A percentile compares a stretch with the other conserved stretches of the same genome.
Evolutionary conservation across 2,329 filamentous ascomycete species (phyloP).

Genomic region (Botryotinia narcissicola): DNA sequence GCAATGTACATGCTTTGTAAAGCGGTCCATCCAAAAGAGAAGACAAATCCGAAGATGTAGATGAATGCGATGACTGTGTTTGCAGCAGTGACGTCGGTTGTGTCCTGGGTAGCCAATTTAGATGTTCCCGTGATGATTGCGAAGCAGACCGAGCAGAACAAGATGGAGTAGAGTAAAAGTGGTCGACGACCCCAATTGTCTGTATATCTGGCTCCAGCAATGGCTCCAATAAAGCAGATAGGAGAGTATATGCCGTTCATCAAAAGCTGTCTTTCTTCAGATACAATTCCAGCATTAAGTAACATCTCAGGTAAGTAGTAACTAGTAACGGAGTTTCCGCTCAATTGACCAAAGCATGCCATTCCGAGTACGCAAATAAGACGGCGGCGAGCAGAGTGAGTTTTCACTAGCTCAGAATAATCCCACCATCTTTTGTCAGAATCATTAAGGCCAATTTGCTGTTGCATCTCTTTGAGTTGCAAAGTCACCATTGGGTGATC

Average conservation of each 20-base stretch:
- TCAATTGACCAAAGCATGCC: constrained; percentile 36
- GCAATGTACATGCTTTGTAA: constrained; percentile 51
- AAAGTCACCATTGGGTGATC: constrained; percentile 34
- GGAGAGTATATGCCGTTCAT: constrained; percentile 43
- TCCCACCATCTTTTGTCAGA: constrained; percentile 39
- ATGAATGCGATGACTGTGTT: constrained; percentile 51
- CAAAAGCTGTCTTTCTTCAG: constrained; percentile 42
- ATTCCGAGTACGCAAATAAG: constrained; percentile 38
- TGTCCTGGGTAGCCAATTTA: constrained; percentile 38
- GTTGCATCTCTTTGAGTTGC: constrained; percentile 33
- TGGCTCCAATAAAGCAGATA: constrained; percentile 41
- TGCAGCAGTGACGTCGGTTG: constrained; percentile 39
- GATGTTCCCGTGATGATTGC: constrained; percentile 50
- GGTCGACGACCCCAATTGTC: constrained; percentile 36
- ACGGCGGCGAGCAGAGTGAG: constrained; percentile 31
- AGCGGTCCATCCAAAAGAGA: constrained; percentile 52
- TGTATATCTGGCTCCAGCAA: constrained; percentile 28
- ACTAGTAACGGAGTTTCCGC: constrained; percentile 39
- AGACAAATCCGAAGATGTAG: constrained; percentile 52
- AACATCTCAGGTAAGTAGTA: constrained; percentile 34
- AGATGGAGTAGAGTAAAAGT: constrained; percentile 48
- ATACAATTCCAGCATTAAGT: constrained; percentile 30
- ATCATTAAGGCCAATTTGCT: constrained; percentile 31
- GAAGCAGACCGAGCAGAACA: constrained; percentile 48
- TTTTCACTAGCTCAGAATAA: constrained; percentile 34